Evolutionary conservation across 495 filamentous ascomycete genomes (phyloP).

Genomic region (Pseudevernia furfuracea): DNA sequence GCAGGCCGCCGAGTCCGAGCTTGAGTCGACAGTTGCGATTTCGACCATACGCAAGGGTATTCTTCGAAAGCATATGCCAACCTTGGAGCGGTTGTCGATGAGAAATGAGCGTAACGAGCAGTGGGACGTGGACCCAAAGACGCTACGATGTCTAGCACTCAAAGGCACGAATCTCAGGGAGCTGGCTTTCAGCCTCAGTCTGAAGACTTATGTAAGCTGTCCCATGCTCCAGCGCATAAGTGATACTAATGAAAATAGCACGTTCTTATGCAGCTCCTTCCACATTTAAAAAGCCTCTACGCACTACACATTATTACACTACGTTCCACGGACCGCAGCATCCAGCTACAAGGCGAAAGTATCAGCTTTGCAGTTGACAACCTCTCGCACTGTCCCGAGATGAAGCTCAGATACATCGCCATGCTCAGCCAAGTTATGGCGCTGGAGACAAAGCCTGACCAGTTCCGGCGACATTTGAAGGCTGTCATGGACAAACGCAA

Average conservation of each 20-base stretch:
- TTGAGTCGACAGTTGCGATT: conserved; percentile 40
- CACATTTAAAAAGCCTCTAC: conserved; percentile 38
- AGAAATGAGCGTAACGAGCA: conserved; percentile 35
- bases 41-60: conserved; percentile 45
- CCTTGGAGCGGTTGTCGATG: conserved; percentile 28
- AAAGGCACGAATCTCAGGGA: conserved; percentile 43
- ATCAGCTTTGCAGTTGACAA: conserved; percentile 47
- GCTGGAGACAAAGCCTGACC: conserved; percentile 14
- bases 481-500: conserved; percentile 12
- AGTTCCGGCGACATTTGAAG: conserved; percentile 16
- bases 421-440: conserved; percentile 25
- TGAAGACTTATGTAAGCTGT: conserved; percentile 41
- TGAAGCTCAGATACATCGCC: conserved; percentile 48
- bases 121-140: conserved; percentile 50
- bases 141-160: conserved; percentile 41
- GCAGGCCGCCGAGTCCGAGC: conserved; percentile 42
- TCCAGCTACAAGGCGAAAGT: conserved; percentile 39
- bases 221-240: neutral
- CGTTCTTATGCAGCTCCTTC: conserved; percentile 44
- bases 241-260: conserved; percentile 35
- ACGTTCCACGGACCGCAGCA: conserved; percentile 43
- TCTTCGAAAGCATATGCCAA: conserved; percentile 28
- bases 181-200: conserved; percentile 45
- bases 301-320: conserved; percentile 48
- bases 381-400: conserved; percentile 40